Evolutionary conservation across 257 asterid species (phyloP).

Genomic region (Nicotiana benthamiana): DNA sequence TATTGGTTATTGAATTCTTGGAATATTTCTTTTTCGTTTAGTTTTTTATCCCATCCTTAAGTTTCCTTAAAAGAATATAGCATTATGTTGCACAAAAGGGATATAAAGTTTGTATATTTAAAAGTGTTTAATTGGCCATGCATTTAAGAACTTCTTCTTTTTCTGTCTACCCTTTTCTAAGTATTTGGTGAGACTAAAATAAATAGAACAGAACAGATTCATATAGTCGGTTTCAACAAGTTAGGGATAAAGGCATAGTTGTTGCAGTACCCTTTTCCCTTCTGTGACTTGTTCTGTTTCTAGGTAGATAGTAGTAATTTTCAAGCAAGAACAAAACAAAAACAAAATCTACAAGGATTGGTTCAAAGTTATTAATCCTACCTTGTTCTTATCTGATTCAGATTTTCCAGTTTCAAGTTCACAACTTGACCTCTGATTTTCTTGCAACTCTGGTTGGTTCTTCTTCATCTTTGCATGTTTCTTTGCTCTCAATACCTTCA

Average conservation of each 20-base stretch:
- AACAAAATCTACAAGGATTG: neutral
- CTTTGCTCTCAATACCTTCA: constrained; percentile 76
- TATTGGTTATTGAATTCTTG: neutral
- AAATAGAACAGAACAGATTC: neutral
- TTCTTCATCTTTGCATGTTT: constrained; percentile 68
- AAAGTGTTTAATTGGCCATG: neutral
- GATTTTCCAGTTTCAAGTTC: constrained; percentile 25
- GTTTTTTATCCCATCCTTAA: neutral
- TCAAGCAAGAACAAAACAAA: neutral
- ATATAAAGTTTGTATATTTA: neutral
- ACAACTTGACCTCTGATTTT: constrained; percentile 25
- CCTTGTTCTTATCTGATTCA: constrained; percentile 32
- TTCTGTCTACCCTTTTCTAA: neutral
- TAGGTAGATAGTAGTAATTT: neutral
- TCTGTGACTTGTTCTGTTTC: neutral
- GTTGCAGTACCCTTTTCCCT: neutral
- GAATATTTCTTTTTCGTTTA: neutral
- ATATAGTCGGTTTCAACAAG: neutral
- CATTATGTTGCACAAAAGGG: neutral
- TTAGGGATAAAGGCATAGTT: neutral
- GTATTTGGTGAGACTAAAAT: no score
- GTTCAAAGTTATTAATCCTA: constrained; percentile 4
- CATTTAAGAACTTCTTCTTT: neutral
- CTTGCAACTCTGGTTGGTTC: constrained; percentile 24
- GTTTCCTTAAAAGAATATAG: neutral